Percentiles rank a stretch among this genome's conserved stretches.
Conservation (phyloP, 768 basidiomycete genomes). For the Suillus hirtellus region DNA sequence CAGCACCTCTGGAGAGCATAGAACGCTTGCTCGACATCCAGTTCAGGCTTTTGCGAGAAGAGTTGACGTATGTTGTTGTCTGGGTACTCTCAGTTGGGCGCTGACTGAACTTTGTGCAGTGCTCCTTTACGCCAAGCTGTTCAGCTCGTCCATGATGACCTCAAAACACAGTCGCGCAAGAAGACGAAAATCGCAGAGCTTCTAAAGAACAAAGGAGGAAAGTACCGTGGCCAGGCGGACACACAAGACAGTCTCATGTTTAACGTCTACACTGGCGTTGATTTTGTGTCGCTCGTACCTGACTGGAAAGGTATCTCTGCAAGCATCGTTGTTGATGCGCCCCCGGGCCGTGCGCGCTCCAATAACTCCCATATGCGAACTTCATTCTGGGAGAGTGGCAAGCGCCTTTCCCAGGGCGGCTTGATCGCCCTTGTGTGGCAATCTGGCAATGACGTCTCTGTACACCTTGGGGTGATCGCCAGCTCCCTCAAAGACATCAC, state of each 20-base stretch:
- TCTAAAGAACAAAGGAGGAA: slow-evolving; percentile 56
- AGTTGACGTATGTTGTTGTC: slow-evolving; percentile 52
- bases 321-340: slow-evolving; percentile 48
- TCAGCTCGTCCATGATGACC: slow-evolving; percentile 49
- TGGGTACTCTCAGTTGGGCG: background rate
- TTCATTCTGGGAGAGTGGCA: slow-evolving; percentile 64
- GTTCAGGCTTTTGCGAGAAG: slow-evolving; percentile 74
- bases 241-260: slow-evolving; percentile 54
- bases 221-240: slow-evolving; percentile 47
- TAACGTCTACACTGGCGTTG: slow-evolving; percentile 59
- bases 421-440: slow-evolving; percentile 64
- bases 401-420: slow-evolving; percentile 59
- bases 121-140: slow-evolving; percentile 55
- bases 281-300: slow-evolving; percentile 47
- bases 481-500: slow-evolving; percentile 46
- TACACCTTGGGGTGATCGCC: slow-evolving; percentile 56
- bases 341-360: slow-evolving; percentile 56
- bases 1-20: slow-evolving; percentile 56
- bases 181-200: slow-evolving; percentile 46
- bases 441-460: slow-evolving; percentile 30
- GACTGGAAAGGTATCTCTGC: slow-evolving; percentile 55
- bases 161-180: slow-evolving; percentile 23
- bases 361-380: slow-evolving; percentile 38
- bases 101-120: slow-evolving; percentile 30
- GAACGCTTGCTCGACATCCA: slow-evolving; percentile 70